Base-by-base conservation (phyloP, 441 rosid genomes). In the Kokia cookei region DNA sequence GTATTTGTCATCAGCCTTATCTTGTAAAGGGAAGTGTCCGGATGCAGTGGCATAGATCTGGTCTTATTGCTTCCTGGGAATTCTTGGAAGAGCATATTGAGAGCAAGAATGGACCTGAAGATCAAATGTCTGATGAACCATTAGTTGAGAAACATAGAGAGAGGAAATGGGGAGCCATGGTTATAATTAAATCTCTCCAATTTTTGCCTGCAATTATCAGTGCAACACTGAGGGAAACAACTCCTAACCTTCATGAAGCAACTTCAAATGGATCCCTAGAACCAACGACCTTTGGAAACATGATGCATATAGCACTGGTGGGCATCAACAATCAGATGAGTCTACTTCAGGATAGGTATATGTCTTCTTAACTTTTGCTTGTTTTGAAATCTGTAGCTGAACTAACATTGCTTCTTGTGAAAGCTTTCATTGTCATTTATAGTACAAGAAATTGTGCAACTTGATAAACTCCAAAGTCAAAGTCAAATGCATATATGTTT, bases 21-120 rank as follows among this genome's bases (percentile, higher is more conserved):
- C 97, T 94, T 75, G 88, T 91, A 45, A 94, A 94, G 83, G 98
- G 90, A 13, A 94, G 99, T 73, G 97, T 94, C 71, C 89, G 99
- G 86, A 97, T 97, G 99, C 99, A 97, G 90, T 94, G 99, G 99
- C 97, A 90, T 81, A 87, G 98, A 71, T 88, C 85, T 78, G 99
- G 98, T 81, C 99, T 89, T 78, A 91, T 94, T 84, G 99, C 99
- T 80, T 88, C 97, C 57, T 97, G 99, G 99, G 99, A 97, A 85
- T 97, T 93, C 87, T 75, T 90, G 83, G 97, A 93, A 85, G 96
- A 96, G 82, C 94, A 93, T 83, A 84, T 84, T 77, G 94, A 88
- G 82, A 85, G 92, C 77, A 90, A 86, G 58, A 88, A 78, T 82
- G 85, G 80, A 50, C 73, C 84, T 83, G 95, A 88, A 81, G 89